Evolutionary conservation across 768 basidiomycete species (phyloP).

Genomic region (Cubamyces lactineus): DNA sequence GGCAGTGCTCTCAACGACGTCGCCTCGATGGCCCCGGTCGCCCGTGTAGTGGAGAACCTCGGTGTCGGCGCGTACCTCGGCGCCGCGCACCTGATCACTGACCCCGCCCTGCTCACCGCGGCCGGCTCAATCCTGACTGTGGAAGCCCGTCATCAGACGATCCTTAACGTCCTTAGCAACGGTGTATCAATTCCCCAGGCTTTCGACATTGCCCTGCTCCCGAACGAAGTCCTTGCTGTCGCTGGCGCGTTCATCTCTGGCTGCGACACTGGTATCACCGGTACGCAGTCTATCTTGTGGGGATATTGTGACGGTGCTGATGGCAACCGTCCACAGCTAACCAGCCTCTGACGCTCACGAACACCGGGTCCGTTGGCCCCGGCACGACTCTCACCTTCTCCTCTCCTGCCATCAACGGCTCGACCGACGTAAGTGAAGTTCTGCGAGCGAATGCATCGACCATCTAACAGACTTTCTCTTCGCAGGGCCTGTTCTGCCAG

Average conservation of each 20-base stretch:
- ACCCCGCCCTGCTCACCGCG: slow-evolving; percentile 62
- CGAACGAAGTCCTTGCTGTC: slow-evolving; percentile 71
- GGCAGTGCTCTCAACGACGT: slow-evolving; percentile 63
- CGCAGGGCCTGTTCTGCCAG: slow-evolving; percentile 67
- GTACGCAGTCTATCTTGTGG: slow-evolving; percentile 38
- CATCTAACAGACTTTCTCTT: slow-evolving; percentile 7
- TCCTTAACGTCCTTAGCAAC: slow-evolving; percentile 71
- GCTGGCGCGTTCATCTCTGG: slow-evolving; percentile 70
- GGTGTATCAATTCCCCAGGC: slow-evolving; percentile 64
- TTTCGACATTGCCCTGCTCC: slow-evolving; percentile 75
- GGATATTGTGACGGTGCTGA: background rate
- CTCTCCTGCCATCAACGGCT: slow-evolving; percentile 57
- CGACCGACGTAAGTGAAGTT: slow-evolving; percentile 43
- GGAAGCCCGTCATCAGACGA: slow-evolving; percentile 82
- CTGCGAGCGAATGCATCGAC: background rate
- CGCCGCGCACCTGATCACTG: slow-evolving; percentile 62
- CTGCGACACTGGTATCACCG: slow-evolving; percentile 62
- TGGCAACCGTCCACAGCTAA: slow-evolving; percentile 47
- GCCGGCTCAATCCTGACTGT: slow-evolving; percentile 77
- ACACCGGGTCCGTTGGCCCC: slow-evolving; percentile 54
- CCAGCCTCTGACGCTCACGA: slow-evolving; percentile 62
- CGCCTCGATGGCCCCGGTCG: slow-evolving; percentile 66
- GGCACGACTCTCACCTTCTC: slow-evolving; percentile 69
- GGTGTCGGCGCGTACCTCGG: slow-evolving; percentile 82
- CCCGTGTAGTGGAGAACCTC: slow-evolving; percentile 75